These are phyloP conservation scores for Ceratobasidium sp. DNA, from an alignment of 1,284 basidiomycete genomes.

Conservation along the genomic window DNA sequence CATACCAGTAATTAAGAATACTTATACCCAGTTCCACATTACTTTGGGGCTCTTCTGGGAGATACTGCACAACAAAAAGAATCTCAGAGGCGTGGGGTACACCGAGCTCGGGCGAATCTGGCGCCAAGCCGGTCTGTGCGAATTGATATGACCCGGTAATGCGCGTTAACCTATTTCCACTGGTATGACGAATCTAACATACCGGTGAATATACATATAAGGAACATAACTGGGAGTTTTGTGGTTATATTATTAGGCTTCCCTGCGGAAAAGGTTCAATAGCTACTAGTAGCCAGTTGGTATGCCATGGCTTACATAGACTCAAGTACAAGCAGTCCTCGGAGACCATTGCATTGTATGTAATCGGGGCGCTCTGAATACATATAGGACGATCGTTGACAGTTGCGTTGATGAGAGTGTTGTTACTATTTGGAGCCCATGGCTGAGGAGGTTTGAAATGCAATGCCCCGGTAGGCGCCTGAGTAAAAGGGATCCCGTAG, in stretches of 20 bases:
- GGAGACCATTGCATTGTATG: constrained; percentile 14
- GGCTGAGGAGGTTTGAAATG: constrained; percentile 35
- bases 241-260: constrained; percentile 27
- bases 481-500: constrained; percentile 41
- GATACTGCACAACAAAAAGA: constrained; percentile 26
- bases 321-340: constrained; percentile 41
- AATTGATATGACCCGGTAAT: constrained; percentile 32
- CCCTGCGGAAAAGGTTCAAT: neutral
- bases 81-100: constrained; percentile 15
- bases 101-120: constrained; percentile 17
- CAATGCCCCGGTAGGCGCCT: constrained; percentile 37
- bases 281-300: neutral
- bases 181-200: neutral
- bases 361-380: constrained; percentile 17
- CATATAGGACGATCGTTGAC: constrained; percentile 26
- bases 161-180: neutral
- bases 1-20: constrained; percentile 32
- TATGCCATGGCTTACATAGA: constrained; percentile 13
- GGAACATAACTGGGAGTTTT: constrained; percentile 40
- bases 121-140: constrained; percentile 17
- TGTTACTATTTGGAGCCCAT: constrained; percentile 6
- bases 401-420: constrained; percentile 17
- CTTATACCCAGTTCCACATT: constrained; percentile 5
- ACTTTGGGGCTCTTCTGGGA: constrained; percentile 12
- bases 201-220: constrained; percentile 29